These are phyloP conservation scores for Aquilaria sinensis DNA, from an alignment of 345 rosid genomes.

Conservation along the genomic window DNA sequence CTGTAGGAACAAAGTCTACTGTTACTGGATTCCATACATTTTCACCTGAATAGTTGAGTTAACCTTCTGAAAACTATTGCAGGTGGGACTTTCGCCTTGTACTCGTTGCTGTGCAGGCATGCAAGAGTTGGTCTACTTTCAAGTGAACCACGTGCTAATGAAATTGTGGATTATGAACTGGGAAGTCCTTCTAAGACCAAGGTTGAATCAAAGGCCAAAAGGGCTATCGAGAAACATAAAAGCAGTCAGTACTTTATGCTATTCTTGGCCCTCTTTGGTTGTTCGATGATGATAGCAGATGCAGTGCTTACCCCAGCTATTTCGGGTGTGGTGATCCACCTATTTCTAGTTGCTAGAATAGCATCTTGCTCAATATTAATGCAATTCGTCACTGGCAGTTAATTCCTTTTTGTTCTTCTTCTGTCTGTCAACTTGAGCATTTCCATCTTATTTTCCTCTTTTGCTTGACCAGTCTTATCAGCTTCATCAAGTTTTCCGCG, in stretches of 20 bases:
- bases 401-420: constrained; percentile 3
- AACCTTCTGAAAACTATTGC: constrained; percentile 18
- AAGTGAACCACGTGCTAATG: constrained; percentile 22
- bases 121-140: constrained; percentile 54
- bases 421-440: background rate
- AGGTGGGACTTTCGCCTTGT: constrained; percentile 61
- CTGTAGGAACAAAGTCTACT: too few relatives aligned
- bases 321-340: constrained; percentile 34
- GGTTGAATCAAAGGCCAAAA: constrained; percentile 33
- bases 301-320: constrained; percentile 60
- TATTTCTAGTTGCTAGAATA: constrained; percentile 3
- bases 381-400: background rate
- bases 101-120: constrained; percentile 53
- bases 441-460: background rate
- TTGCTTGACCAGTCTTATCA: constrained; percentile 38
- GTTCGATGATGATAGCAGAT: constrained; percentile 54
- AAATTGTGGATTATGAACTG: constrained; percentile 18
- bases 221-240: constrained; percentile 32
- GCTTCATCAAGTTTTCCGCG: constrained; percentile 43
- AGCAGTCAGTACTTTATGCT: constrained; percentile 44
- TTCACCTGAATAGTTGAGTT: too few relatives aligned
- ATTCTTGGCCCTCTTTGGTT: constrained; percentile 46
- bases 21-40: too few relatives aligned
- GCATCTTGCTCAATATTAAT: background rate
- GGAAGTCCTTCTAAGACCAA: constrained; percentile 25